Base-by-base conservation (phyloP, 2,329 filamentous ascomycete genomes). In the Arthrobotrys musiformis region DNA sequence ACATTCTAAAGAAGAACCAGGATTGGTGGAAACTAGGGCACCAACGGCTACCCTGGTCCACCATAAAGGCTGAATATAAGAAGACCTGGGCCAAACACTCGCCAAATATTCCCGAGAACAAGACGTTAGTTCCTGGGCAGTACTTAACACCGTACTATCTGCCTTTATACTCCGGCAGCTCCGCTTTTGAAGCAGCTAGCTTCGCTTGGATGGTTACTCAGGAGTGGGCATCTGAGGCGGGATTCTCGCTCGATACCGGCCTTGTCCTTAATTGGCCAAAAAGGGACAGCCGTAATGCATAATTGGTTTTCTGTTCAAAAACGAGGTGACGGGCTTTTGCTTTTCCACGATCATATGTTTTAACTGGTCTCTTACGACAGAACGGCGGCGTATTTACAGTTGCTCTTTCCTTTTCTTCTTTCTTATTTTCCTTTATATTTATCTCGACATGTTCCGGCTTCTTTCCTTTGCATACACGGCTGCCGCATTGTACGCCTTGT, bases 161-260 rank as follows among this genome's bases (percentile, higher is more conserved):
- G n/a, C 74, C 74, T n/a, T 42, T 78, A 17, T 78, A 67, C 33
- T 78, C 74, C 22, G 74, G 74, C 13, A 78, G 74, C 33, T 72
- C 67, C 6, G 61, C 74, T 9, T 78, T 78, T 13, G 74, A 78
- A 63, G 74, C 74, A 15, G 74, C 74, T 28, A 78, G 60, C 17
- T 78, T 78, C 35, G 74, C 74, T 19, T 78, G 74, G 74, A 70
- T 70, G 67, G 44, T 78, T 19, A 78, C 74, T 11, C 74, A 78
- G 50, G 74, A 78, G 66, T 78, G 74, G 74, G 66, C 64, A 26
- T 26, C 48, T 2, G 26, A 33, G 15, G 60, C 58, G 17, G 44
- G 40, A 24, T 37, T 76, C 19, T 60, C 17, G 63, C 64, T 76
- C 11, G 58, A 69, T 26, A 76, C 72, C 5, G 72, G 72, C 6